Evolutionary conservation across 2,329 filamentous ascomycete genomes (phyloP).

Genomic region (Colletotrichum nymphaeae): DNA sequence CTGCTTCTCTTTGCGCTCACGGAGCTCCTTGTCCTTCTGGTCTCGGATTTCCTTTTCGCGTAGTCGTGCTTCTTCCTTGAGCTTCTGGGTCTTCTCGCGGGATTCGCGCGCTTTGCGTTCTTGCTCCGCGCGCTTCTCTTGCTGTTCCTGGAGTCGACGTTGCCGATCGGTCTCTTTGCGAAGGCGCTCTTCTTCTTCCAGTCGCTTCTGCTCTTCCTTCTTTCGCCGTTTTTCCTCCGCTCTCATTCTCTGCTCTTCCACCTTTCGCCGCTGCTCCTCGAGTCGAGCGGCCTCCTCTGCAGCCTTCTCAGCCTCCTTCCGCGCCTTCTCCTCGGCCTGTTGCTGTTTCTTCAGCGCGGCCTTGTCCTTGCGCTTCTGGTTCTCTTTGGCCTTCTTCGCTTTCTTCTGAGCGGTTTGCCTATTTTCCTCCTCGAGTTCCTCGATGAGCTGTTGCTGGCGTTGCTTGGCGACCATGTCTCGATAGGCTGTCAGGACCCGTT

Average conservation of each 20-base stretch:
- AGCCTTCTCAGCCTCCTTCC: slow-evolving; percentile 87
- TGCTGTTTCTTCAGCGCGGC: slow-evolving; percentile 88
- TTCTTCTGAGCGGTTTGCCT: slow-evolving; percentile 81
- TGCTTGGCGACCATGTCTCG: slow-evolving; percentile 96
- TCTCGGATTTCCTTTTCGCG: slow-evolving; percentile 84
- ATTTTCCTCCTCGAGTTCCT: slow-evolving; percentile 90
- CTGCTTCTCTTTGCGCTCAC: slow-evolving; percentile 69
- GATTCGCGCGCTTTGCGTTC: slow-evolving; percentile 80
- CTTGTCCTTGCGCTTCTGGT: slow-evolving; percentile 95
- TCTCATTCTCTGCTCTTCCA: slow-evolving; percentile 83
- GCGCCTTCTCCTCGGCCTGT: slow-evolving; percentile 90
- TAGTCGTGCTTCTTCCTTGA: slow-evolving; percentile 83
- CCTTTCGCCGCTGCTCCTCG: slow-evolving; percentile 80
- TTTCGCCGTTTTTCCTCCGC: slow-evolving; percentile 93
- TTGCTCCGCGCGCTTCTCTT: slow-evolving; percentile 84
- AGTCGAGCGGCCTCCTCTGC: slow-evolving; percentile 84
- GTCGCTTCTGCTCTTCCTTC: slow-evolving; percentile 89
- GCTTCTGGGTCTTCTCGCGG: slow-evolving; percentile 79
- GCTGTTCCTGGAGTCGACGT: slow-evolving; percentile 83
- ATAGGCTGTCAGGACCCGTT: slow-evolving; percentile 95
- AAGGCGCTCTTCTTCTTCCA: slow-evolving; percentile 87
- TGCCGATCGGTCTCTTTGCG: slow-evolving; percentile 88
- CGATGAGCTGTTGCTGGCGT: slow-evolving; percentile 88
- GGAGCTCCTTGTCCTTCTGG: slow-evolving; percentile 70
- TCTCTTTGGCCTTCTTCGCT: slow-evolving; percentile 93